Evolutionary conservation across 495 filamentous ascomycete species (phyloP).

Genomic region (Aspergillus campestris): DNA sequence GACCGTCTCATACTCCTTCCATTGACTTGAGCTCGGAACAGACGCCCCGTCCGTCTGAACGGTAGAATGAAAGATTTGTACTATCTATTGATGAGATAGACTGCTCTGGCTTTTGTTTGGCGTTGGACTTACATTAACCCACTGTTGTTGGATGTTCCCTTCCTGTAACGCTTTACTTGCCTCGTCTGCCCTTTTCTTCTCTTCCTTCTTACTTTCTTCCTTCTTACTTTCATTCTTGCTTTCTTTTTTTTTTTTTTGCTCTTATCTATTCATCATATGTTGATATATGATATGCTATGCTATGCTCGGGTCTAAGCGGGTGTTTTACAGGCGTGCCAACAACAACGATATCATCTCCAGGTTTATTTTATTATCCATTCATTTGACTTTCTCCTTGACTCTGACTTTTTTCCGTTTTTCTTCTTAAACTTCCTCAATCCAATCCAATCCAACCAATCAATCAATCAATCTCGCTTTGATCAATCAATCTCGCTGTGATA

Average conservation of each 20-base stretch:
- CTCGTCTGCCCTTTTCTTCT: not conserved
- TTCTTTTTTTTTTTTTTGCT: too few species aligned
- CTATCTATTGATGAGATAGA: conserved; percentile 5
- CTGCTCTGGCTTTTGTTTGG: not conserved
- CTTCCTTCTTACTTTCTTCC: not conserved
- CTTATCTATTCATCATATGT: too few species aligned
- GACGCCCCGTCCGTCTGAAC: conserved; percentile 44
- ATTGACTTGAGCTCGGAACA: conserved; percentile 44
- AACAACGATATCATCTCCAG: too few species aligned
- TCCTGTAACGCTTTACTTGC: not conserved
- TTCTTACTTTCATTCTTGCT: too few species aligned
- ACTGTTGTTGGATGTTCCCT: not conserved
- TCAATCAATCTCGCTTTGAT: too few species aligned
- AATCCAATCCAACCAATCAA: too few species aligned
- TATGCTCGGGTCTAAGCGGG: too few species aligned
- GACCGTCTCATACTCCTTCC: conserved; percentile 27
- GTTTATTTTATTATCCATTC: not conserved
- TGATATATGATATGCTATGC: too few species aligned
- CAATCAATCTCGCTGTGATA: too few species aligned
- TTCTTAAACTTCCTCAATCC: too few species aligned
- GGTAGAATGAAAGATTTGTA: conserved; percentile 4
- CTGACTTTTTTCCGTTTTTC: not conserved
- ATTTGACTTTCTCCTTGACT: not conserved
- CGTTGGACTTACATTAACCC: not conserved
- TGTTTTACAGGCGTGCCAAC: too few species aligned